Percentiles rank a stretch among this genome's conserved stretches.
These are phyloP conservation scores for Sparassis latifolia DNA, from an alignment of 1,284 basidiomycete genomes.

Conservation along the genomic window DNA sequence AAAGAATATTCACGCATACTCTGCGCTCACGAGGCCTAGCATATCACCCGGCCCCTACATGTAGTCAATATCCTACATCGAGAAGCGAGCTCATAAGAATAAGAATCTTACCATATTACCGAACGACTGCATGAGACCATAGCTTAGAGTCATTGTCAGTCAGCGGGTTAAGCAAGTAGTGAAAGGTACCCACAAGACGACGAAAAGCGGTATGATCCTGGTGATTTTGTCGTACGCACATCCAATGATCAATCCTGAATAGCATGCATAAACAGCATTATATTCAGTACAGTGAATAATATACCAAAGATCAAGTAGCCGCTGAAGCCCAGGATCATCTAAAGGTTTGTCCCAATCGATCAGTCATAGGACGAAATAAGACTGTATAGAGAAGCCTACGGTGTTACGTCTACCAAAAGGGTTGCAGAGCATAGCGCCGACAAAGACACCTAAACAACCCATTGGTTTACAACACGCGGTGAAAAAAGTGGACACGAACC, in stretches of 20 bases:
- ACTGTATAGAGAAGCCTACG: constrained; percentile 27
- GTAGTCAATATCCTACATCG: background rate
- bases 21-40: constrained; percentile 61
- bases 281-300: constrained; percentile 1
- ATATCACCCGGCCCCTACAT: constrained; percentile 66
- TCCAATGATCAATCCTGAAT: constrained; percentile 55
- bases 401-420: constrained; percentile 58
- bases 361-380: background rate
- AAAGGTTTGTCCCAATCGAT: constrained; percentile 2
- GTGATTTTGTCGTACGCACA: constrained; percentile 62
- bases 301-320: constrained; percentile 69
- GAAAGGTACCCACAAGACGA: constrained; percentile 48
- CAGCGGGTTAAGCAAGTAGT: background rate
- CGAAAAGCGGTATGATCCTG: constrained; percentile 58
- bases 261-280: background rate
- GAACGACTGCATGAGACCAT: constrained; percentile 61
- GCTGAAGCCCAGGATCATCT: constrained; percentile 72
- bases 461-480: background rate
- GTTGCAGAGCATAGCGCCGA: constrained; percentile 61
- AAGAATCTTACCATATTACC: constrained; percentile 48
- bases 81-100: background rate
- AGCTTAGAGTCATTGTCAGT: constrained; percentile 29
- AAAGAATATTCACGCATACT: constrained; percentile 33
- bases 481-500: constrained; percentile 26
- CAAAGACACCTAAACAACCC: constrained; percentile 29